Conservation (phyloP, 768 basidiomycete genomes). For the Auriscalpium microsporum region DNA sequence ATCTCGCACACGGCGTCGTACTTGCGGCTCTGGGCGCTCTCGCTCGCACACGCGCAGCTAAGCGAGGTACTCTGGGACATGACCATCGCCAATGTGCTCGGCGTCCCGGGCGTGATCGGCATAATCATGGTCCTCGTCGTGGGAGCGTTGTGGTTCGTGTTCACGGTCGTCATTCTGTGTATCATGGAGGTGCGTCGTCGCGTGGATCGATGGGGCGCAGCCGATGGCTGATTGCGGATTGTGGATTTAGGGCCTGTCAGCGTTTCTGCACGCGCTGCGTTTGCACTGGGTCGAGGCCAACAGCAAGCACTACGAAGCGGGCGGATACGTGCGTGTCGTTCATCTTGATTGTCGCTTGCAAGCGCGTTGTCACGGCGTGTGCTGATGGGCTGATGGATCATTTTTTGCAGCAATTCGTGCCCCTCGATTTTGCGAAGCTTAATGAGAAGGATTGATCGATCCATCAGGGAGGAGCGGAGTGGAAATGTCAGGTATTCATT, state of each 20-base stretch:
- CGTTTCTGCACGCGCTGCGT: conserved; percentile 92
- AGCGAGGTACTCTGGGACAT: conserved; percentile 90
- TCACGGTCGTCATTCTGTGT: conserved; percentile 76
- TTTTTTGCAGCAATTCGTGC: conserved; percentile 35
- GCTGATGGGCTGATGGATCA: conserved; percentile 18
- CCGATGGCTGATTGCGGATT: conserved; percentile 11
- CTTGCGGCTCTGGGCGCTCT: conserved; percentile 93
- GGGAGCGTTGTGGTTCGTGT: conserved; percentile 65
- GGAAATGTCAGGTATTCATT: background rate
- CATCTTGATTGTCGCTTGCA: conserved; percentile 4
- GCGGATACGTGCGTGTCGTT: conserved; percentile 65
- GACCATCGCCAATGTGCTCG: conserved; percentile 62
- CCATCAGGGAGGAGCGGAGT: background rate
- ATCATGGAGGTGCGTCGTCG: conserved; percentile 80
- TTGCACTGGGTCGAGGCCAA: conserved; percentile 98
- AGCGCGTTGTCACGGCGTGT: conserved; percentile 19
- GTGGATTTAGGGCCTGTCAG: conserved; percentile 68
- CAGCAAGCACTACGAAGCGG: conserved; percentile 91
- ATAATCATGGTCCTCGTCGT: conserved; percentile 34
- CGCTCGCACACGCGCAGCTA: conserved; percentile 94
- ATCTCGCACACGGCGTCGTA: conserved; percentile 96
- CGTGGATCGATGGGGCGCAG: conserved; percentile 12
- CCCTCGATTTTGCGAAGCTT: conserved; percentile 38
- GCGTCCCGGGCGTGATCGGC: conserved; percentile 58
- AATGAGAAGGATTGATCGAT: conserved; percentile 25